Conservation (phyloP, 2,329 filamentous ascomycete genomes). For the Knoxdaviesia capensis region DNA sequence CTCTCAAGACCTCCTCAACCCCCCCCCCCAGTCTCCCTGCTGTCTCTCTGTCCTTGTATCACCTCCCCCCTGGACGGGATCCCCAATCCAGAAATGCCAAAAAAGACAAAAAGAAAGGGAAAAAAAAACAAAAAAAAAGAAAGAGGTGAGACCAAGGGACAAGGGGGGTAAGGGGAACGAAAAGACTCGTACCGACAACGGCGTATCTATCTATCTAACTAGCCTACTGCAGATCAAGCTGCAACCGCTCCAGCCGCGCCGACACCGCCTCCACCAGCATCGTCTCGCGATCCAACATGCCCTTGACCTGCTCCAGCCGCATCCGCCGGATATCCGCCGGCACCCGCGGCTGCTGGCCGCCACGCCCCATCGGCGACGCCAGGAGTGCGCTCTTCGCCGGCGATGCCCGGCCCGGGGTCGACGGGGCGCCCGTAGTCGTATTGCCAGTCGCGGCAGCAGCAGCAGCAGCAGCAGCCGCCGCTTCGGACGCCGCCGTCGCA, state of each 20-base stretch:
- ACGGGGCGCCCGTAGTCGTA: constrained; percentile 1
- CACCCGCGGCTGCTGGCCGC: constrained; percentile 26
- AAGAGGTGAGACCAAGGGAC: background rate
- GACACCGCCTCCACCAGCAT: constrained; percentile 48
- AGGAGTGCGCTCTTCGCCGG: constrained; percentile 5
- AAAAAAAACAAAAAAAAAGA: constrained; percentile 1
- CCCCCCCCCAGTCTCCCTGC: too few species aligned
- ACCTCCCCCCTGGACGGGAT: background rate
- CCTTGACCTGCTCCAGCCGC: constrained; percentile 43
- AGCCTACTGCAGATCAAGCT: constrained; percentile 8
- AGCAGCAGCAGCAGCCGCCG: constrained; percentile 2
- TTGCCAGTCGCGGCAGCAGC: constrained; percentile 1
- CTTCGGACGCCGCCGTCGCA: too few species aligned
- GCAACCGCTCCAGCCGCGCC: constrained; percentile 37
- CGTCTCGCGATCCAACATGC: constrained; percentile 43
- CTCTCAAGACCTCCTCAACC: too few species aligned
- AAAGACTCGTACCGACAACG: too few species aligned
- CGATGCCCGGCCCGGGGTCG: constrained; percentile 10
- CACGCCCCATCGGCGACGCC: background rate
- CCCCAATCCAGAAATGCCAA: constrained; percentile 1
- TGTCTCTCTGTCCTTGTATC: too few species aligned
- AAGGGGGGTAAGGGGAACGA: background rate
- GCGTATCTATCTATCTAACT: too few species aligned
- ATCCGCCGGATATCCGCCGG: constrained; percentile 39
- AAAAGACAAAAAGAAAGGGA: constrained; percentile 1